Percentiles rank a stretch among this genome's conserved stretches.
Evolutionary conservation across 306 rosid genomes (phyloP).

Genomic region (Benincasa hispida): DNA sequence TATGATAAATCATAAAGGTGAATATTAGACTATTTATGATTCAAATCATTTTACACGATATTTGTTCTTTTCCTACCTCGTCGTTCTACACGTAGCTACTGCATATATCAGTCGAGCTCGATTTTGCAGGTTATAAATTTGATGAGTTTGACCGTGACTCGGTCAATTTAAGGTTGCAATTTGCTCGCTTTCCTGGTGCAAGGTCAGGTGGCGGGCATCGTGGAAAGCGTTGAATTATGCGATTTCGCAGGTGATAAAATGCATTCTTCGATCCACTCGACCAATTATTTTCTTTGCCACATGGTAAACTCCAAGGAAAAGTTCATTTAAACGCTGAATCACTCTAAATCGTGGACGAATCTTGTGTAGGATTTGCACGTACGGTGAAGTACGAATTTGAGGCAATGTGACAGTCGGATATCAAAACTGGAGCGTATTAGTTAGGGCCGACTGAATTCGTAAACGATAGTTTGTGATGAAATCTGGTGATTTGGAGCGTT

Average conservation of each 20-base stretch:
- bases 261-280: slow-evolving; percentile 25
- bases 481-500: slow-evolving; percentile 31
- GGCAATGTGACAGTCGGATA: slow-evolving; percentile 38
- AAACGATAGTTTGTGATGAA: slow-evolving; percentile 5
- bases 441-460: slow-evolving; percentile 30
- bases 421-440: slow-evolving; percentile 29
- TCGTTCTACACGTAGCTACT: slow-evolving; percentile 38
- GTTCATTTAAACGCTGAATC: slow-evolving; percentile 28
- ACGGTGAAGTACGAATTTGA: slow-evolving; percentile 38
- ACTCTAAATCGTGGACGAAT: slow-evolving; percentile 45
- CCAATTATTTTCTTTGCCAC: slow-evolving; percentile 32
- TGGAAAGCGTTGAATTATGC: slow-evolving; percentile 78
- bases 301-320: slow-evolving; percentile 20
- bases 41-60: slow-evolving; percentile 19
- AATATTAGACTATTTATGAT: background rate
- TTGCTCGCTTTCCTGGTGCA: slow-evolving; percentile 98
- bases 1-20: background rate
- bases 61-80: slow-evolving; percentile 37
- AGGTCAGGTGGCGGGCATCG: slow-evolving; percentile 96
- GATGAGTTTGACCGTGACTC: slow-evolving; percentile 96
- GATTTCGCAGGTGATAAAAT: slow-evolving; percentile 56
- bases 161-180: slow-evolving; percentile 85
- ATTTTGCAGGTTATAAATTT: slow-evolving; percentile 99
- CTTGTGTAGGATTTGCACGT: slow-evolving; percentile 70
- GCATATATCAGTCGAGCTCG: slow-evolving; percentile 63